Conservation (phyloP, 176 grass and related monocot species). For the Miscanthus lutarioriparius region DNA sequence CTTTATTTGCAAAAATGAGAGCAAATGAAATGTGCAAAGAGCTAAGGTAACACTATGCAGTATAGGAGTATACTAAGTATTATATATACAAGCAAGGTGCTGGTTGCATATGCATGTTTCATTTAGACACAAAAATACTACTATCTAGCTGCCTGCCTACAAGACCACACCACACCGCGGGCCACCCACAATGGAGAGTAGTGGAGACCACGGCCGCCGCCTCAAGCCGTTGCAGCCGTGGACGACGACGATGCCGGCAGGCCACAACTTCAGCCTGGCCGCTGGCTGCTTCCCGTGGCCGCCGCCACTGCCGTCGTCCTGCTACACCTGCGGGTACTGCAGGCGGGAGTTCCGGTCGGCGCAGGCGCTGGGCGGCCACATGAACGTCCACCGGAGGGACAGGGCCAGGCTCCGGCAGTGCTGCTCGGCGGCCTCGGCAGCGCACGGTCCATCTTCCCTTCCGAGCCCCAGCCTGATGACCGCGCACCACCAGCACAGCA, state of each 20-base stretch:
- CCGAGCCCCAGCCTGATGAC: background rate
- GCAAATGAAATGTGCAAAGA: background rate
- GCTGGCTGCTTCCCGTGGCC: constrained; percentile 27
- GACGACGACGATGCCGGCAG: constrained; percentile 6
- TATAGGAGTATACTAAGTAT: too few species aligned
- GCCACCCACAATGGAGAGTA: constrained; percentile 22
- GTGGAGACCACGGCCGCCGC: constrained; percentile 27
- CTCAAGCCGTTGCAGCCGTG: constrained; percentile 10
- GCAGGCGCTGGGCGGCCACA: constrained; percentile 51
- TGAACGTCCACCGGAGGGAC: constrained; percentile 58
- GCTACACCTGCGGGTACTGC: constrained; percentile 53
- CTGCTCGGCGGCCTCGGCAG: background rate
- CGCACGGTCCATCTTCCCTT: background rate
- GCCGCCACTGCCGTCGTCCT: background rate
- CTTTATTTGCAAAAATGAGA: background rate
- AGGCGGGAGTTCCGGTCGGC: constrained; percentile 46
- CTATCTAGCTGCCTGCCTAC: background rate
- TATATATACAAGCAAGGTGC: background rate
- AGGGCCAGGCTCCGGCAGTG: constrained; percentile 46
- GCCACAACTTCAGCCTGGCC: constrained; percentile 19
- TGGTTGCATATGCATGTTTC: background rate
- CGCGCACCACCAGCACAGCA: background rate
- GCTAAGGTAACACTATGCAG: background rate
- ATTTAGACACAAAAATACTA: background rate
- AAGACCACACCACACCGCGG: background rate